Conservation (phyloP, 2,329 filamentous ascomycete genomes). For the Colletotrichum sp. region DNA sequence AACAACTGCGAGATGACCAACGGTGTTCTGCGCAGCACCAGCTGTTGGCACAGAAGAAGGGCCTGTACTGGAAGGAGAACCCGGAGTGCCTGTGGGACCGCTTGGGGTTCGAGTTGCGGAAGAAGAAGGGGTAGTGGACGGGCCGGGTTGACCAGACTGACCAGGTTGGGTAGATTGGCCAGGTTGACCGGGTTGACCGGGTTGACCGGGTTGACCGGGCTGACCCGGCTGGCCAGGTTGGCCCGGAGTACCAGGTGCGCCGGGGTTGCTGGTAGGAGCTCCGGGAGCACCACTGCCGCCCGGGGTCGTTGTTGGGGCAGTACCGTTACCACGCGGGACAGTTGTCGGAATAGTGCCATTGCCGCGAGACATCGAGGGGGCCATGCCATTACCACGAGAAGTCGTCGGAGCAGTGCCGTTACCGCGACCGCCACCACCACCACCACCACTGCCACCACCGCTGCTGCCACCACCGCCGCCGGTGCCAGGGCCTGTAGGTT, state of each 20-base stretch:
- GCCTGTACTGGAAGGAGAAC: constrained; percentile 4
- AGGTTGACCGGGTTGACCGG: background rate
- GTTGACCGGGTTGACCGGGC: background rate
- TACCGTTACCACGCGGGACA: background rate
- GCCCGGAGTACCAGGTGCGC: background rate
- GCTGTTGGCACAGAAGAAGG: constrained; percentile 27
- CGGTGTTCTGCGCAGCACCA: constrained; percentile 33
- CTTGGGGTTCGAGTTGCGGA: background rate
- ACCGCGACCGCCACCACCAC: background rate
- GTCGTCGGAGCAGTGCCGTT: background rate
- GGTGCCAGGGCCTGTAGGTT: background rate
- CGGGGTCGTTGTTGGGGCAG: background rate
- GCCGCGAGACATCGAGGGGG: background rate
- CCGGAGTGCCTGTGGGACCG: constrained; percentile 8
- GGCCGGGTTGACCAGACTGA: constrained; percentile 9
- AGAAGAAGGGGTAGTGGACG: background rate
- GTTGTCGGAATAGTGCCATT: background rate
- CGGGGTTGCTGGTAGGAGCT: background rate
- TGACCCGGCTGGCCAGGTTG: constrained; percentile 7
- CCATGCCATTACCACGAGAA: background rate
- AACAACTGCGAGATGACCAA: constrained; percentile 38
- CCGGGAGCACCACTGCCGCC: background rate
- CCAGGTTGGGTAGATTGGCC: background rate
- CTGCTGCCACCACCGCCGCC: background rate
- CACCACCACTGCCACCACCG: background rate